Percentiles rank a stretch among this genome's conserved stretches.
Conservation (phyloP, 768 basidiomycete genomes). For the Grammothele lineata region DNA sequence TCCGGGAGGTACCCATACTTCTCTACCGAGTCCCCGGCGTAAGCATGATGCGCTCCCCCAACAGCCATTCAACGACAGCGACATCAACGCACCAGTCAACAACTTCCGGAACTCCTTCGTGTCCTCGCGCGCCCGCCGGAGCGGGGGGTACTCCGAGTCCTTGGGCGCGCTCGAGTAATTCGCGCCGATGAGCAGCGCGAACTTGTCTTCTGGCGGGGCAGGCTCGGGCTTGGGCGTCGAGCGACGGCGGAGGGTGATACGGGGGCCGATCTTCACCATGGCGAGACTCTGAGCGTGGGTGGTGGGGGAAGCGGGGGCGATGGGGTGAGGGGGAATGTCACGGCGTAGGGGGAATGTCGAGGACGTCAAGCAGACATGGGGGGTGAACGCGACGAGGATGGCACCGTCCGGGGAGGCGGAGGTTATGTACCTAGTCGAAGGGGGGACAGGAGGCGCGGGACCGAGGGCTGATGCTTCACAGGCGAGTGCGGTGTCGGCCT, state of each 20-base stretch:
- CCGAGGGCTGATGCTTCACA: too few relatives aligned
- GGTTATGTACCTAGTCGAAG: too few relatives aligned
- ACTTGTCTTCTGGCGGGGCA: not conserved
- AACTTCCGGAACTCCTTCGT: not conserved
- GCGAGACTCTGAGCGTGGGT: too few relatives aligned
- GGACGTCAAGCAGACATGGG: too few relatives aligned
- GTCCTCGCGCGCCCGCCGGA: constrained; percentile 3
- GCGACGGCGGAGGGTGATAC: too few relatives aligned
- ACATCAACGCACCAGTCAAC: not conserved
- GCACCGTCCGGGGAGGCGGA: too few relatives aligned
- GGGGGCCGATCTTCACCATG: constrained; percentile 12
- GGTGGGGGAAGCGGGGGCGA: too few relatives aligned
- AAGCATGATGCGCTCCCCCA: not conserved
- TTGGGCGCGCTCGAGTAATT: not conserved
- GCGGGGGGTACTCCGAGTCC: not conserved
- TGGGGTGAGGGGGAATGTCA: too few relatives aligned
- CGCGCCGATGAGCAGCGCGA: constrained; percentile 10
- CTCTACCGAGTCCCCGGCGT: constrained; percentile 6
- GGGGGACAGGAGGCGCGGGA: too few relatives aligned
- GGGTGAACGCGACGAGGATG: too few relatives aligned
- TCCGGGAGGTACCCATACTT: constrained; percentile 12
- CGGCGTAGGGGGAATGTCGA: too few relatives aligned
- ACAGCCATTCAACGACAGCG: not conserved
- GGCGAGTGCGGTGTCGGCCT: too few relatives aligned
- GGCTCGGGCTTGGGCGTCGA: not conserved